These are phyloP conservation scores for Immersiella caudata DNA, from an alignment of 495 filamentous ascomycete species.

Conservation along the genomic window DNA sequence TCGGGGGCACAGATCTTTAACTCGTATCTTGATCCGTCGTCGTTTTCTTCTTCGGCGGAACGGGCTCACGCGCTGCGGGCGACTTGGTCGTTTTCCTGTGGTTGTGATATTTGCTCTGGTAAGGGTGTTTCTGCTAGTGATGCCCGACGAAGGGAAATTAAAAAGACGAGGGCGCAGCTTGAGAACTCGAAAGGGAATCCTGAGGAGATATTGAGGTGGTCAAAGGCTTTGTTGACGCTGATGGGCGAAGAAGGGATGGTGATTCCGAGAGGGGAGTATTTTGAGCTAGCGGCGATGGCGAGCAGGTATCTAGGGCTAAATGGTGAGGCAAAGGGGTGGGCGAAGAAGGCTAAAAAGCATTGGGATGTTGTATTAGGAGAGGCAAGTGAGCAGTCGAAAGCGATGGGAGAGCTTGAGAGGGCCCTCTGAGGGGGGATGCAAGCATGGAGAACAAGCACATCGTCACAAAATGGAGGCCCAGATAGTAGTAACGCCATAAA, in stretches of 20 bases:
- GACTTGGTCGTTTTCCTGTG: constrained; percentile 7
- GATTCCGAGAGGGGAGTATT: constrained; percentile 9
- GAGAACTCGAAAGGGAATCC: constrained; percentile 1
- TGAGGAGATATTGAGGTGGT: neutral
- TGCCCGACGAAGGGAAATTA: constrained; percentile 1
- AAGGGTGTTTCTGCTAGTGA: neutral
- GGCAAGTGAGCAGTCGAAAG: constrained; percentile 7
- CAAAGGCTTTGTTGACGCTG: constrained; percentile 3
- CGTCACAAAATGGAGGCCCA: too few relatives aligned
- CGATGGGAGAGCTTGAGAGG: constrained; percentile 7
- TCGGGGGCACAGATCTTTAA: constrained; percentile 4
- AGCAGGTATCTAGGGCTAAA: constrained; percentile 5
- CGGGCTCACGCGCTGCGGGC: neutral
- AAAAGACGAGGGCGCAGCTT: neutral
- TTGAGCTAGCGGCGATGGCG: constrained; percentile 15
- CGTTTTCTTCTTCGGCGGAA: neutral
- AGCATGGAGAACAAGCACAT: too few relatives aligned
- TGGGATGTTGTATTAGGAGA: constrained; percentile 18
- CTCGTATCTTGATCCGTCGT: constrained; percentile 14
- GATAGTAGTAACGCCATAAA: neutral
- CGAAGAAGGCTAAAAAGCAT: constrained; percentile 4
- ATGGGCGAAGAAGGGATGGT: constrained; percentile 17
- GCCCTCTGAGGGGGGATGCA: neutral
- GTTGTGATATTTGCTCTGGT: constrained; percentile 10
- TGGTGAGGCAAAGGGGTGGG: neutral